These are phyloP conservation scores for Hemisphaericaspora xylanilytica DNA, from an alignment of 1,139 yeast genomes.

Conservation along the genomic window DNA sequence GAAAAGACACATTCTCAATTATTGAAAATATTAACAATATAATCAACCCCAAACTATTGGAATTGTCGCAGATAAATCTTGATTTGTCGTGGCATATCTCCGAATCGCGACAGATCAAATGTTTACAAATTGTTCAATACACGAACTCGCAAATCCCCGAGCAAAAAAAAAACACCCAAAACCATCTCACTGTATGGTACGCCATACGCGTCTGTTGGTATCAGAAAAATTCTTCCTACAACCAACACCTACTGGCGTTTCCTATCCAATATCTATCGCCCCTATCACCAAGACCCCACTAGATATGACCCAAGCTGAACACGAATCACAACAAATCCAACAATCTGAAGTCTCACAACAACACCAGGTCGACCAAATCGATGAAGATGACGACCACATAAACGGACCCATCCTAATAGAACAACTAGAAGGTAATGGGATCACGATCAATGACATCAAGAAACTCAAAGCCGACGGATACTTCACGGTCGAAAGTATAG, in stretches of 20 bases:
- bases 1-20: too few species aligned
- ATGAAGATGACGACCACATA: conserved; percentile 36
- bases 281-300: neutral
- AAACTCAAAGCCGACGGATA: conserved; percentile 81
- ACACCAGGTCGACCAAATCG: neutral
- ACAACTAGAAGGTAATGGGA: conserved; percentile 77
- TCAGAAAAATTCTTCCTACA: neutral
- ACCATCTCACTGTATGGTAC: too few species aligned
- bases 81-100: neutral
- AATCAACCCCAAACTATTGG: too few species aligned
- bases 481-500: conserved; percentile 88
- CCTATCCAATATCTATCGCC: too few species aligned
- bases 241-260: neutral
- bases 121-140: neutral
- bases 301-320: conserved; percentile 2
- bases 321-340: neutral
- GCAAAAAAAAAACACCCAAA: too few species aligned
- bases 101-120: neutral
- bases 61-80: too few species aligned
- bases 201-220: neutral
- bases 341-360: neutral
- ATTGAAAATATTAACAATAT: too few species aligned
- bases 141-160: too few species aligned
- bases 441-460: conserved; percentile 72
- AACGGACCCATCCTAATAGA: conserved; percentile 47